phyloP scores from a whole-genome alignment of 148 eudicot species.

The Polygonum aviculare region DNA sequence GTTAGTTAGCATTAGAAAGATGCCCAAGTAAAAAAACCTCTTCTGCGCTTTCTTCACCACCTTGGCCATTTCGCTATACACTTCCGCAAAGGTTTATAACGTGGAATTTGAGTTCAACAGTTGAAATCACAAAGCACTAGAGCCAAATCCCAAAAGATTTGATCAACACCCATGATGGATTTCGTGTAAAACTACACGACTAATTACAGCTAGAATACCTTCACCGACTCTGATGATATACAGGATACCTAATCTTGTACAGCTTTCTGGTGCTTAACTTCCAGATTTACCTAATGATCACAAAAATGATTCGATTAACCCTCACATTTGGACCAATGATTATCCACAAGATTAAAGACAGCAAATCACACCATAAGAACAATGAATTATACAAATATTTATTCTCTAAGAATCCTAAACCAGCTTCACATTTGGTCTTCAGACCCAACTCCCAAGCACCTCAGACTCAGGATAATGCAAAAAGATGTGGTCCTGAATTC shows the following conservation, averaged over 20 bases:
- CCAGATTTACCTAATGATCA: neutral
- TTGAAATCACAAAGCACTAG: neutral
- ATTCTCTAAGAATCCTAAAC: neutral
- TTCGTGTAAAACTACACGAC: constrained; percentile 5
- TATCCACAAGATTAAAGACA: neutral
- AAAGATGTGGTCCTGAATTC: neutral
- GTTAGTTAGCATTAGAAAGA: neutral
- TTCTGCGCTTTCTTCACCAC: neutral
- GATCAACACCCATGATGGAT: neutral
- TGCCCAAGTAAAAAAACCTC: neutral
- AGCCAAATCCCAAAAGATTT: neutral
- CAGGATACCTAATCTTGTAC: neutral
- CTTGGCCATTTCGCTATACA: neutral
- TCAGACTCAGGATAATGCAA: neutral
- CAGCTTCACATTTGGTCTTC: neutral
- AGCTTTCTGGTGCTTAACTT: neutral
- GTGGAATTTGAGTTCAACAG: neutral
- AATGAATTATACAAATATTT: neutral
- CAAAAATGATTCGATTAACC: neutral
- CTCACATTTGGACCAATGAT: neutral
- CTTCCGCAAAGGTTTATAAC: neutral
- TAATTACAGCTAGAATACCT: neutral
- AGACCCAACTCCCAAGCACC: neutral
- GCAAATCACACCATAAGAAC: neutral
- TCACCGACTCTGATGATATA: neutral